Evolutionary conservation across 495 filamentous ascomycete species (phyloP).

Genomic region (Neohortaea acidophila): DNA sequence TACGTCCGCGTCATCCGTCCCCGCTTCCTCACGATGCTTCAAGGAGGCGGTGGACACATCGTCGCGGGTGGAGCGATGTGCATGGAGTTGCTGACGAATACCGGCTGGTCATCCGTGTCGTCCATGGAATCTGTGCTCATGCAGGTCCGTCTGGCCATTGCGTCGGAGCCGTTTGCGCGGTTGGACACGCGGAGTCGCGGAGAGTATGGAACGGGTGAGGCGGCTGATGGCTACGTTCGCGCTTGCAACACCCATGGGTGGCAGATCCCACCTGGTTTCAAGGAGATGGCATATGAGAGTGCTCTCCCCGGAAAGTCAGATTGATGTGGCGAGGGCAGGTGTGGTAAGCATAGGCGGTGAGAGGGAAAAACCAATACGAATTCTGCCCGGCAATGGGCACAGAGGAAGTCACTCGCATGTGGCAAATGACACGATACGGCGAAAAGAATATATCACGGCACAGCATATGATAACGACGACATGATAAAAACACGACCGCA

Average conservation of each 20-base stretch:
- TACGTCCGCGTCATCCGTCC: conserved; percentile 78
- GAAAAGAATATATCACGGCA: too few species aligned
- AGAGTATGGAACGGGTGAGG: conserved; percentile 56
- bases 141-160: conserved; percentile 71
- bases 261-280: conserved; percentile 26
- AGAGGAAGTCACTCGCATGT: too few species aligned
- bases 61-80: conserved; percentile 80
- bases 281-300: conserved; percentile 18
- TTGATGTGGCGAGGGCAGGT: too few species aligned
- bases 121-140: conserved; percentile 68
- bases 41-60: conserved; percentile 77
- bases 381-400: too few species aligned
- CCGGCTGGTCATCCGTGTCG: conserved; percentile 61
- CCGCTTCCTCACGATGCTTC: conserved; percentile 52
- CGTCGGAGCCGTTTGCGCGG: conserved; percentile 52
- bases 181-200: conserved; percentile 28
- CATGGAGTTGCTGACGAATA: conserved; percentile 78
- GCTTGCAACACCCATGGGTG: conserved; percentile 52
- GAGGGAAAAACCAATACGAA: too few species aligned
- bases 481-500: too few species aligned
- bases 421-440: too few species aligned
- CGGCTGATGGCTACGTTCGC: conserved; percentile 54
- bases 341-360: too few species aligned
- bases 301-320: too few species aligned
- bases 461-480: too few species aligned